Percentiles rank a stretch among this genome's conserved stretches.
phyloP scores from a whole-genome alignment of 1,139 yeast species.

The Suhomyces guaymorum region DNA sequence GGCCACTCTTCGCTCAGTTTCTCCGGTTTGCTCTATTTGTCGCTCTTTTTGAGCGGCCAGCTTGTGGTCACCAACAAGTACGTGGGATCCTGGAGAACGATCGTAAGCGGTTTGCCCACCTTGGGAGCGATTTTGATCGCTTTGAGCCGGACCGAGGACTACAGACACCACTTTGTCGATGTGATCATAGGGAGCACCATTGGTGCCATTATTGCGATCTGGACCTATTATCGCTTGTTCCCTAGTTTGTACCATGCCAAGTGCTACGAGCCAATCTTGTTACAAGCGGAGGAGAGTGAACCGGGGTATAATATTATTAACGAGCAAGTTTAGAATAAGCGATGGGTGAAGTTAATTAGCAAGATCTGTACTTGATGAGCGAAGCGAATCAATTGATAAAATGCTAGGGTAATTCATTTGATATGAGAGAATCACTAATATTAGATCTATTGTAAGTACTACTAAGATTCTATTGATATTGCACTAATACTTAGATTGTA shows the following conservation, averaged over 20 bases:
- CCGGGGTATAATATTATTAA: constrained; percentile 9
- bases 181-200: constrained; percentile 59
- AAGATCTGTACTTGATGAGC: too few species aligned
- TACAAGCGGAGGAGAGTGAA: constrained; percentile 19
- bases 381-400: too few species aligned
- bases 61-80: constrained; percentile 35
- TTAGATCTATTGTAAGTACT: too few species aligned
- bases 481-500: too few species aligned
- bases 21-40: constrained; percentile 64
- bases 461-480: too few species aligned
- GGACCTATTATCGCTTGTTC: constrained; percentile 44
- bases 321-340: constrained; percentile 7
- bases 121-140: constrained; percentile 68
- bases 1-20: constrained; percentile 71
- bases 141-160: constrained; percentile 72
- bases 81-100: constrained; percentile 58
- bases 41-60: constrained; percentile 69
- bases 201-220: constrained; percentile 43
- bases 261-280: constrained; percentile 28
- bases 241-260: constrained; percentile 24
- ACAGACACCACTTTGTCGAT: constrained; percentile 76
- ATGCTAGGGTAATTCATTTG: too few species aligned
- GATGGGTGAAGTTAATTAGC: too few species aligned
- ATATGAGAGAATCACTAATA: too few species aligned
- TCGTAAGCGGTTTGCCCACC: constrained; percentile 37